Percentiles rank a stretch among this genome's conserved stretches.
phyloP scores from a whole-genome alignment of 768 basidiomycete genomes.

The Clitopilus hobsonii region DNA sequence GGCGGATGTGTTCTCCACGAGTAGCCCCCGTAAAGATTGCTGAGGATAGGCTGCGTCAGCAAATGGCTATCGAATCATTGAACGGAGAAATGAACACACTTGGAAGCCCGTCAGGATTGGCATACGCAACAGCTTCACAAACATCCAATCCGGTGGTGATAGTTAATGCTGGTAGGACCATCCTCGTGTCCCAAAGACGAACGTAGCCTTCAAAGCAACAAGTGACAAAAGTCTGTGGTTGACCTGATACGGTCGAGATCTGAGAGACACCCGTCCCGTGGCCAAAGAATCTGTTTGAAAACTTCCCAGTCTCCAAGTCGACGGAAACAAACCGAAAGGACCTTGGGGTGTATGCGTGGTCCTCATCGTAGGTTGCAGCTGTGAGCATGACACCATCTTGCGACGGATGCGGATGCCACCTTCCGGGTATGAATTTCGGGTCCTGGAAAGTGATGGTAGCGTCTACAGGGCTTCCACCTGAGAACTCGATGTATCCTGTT shows the following conservation, averaged over 20 bases:
- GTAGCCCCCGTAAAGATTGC: conserved; percentile 21
- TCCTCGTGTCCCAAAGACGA: conserved; percentile 32
- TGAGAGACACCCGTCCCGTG: conserved; percentile 26
- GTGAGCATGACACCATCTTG: conserved; percentile 15
- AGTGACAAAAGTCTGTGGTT: conserved; percentile 32
- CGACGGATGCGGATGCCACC: conserved; percentile 21
- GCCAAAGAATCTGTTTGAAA: conserved; percentile 27
- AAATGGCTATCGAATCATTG: neutral
- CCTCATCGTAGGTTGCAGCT: conserved; percentile 9
- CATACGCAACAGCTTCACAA: conserved; percentile 20
- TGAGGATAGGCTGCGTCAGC: conserved; percentile 5
- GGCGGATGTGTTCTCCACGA: conserved; percentile 26
- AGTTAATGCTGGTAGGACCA: conserved; percentile 28
- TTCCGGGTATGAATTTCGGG: conserved; percentile 4
- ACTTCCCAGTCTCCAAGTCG: conserved; percentile 26
- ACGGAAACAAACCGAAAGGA: conserved; percentile 16
- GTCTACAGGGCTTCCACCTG: conserved; percentile 17
- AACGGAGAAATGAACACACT: conserved; percentile 1
- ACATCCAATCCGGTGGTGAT: conserved; percentile 14
- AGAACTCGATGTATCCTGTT: conserved; percentile 23
- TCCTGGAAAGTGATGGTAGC: conserved; percentile 9
- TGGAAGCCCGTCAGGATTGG: conserved; percentile 33
- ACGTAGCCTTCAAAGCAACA: conserved; percentile 31
- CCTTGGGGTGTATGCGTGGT: conserved; percentile 1
- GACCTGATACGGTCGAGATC: conserved; percentile 28